These are phyloP conservation scores for Hepatocystis sp. DNA, from an alignment of 169 alveolate species.

Conservation along the genomic window DNA sequence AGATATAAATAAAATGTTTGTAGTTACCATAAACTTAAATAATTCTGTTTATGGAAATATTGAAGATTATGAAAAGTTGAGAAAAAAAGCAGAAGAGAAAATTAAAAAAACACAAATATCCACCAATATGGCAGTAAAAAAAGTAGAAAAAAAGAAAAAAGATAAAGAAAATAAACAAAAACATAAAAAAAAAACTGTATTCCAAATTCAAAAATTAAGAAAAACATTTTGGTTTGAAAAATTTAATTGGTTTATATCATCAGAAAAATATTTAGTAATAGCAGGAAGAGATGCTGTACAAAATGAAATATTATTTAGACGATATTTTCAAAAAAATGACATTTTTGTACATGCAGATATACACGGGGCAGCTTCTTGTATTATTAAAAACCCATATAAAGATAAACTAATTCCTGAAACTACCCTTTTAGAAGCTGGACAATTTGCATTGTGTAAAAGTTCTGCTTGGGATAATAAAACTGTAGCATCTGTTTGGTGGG, in stretches of 20 bases:
- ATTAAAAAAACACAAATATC: constrained; percentile 91
- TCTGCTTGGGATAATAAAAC: constrained; percentile 96
- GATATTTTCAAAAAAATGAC: constrained; percentile 93
- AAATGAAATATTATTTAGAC: constrained; percentile 95
- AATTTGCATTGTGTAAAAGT: constrained; percentile 92
- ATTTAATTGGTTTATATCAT: constrained; percentile 97
- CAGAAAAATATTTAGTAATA: constrained; percentile 90
- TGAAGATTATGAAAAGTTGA: constrained; percentile 87
- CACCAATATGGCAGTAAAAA: constrained; percentile 90
- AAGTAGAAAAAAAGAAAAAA: constrained; percentile 91
- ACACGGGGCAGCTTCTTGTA: constrained; percentile 98
- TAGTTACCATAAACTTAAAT: constrained; percentile 82
- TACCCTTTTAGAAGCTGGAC: constrained; percentile 90
- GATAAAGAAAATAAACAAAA: constrained; percentile 82
- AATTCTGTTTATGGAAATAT: constrained; percentile 91
- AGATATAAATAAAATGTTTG: constrained; percentile 46
- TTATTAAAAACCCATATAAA: constrained; percentile 93
- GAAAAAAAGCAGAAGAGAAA: constrained; percentile 90
- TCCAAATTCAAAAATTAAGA: constrained; percentile 84
- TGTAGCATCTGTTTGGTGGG: constrained; percentile 97
- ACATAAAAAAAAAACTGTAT: constrained; percentile 47
- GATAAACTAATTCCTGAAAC: constrained; percentile 83
- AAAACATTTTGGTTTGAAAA: constrained; percentile 97
- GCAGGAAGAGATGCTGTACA: constrained; percentile 94
- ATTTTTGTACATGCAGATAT: constrained; percentile 97